Conservation (phyloP, 2,329 filamentous ascomycete genomes). For the Nigrospora osmanthi region DNA sequence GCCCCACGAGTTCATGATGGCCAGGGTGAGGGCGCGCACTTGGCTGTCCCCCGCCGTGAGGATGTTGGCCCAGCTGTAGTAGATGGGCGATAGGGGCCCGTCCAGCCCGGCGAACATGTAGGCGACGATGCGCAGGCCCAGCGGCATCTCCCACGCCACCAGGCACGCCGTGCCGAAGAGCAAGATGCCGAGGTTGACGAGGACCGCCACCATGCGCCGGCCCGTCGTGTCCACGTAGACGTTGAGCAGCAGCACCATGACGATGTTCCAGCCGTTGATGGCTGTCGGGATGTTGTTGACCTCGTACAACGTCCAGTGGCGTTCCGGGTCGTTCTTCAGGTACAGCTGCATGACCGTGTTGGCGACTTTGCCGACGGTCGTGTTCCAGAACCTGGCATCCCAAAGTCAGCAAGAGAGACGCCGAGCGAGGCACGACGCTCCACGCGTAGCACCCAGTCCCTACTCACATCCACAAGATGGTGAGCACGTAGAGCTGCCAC, state of each 20-base stretch:
- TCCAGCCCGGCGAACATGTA: slow-evolving; percentile 26
- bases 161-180: slow-evolving; percentile 22
- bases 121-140: slow-evolving; percentile 22
- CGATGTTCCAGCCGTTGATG: slow-evolving; percentile 21
- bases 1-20: slow-evolving; percentile 26
- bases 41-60: slow-evolving; percentile 23
- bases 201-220: slow-evolving; percentile 20
- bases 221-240: slow-evolving; percentile 22
- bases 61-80: slow-evolving; percentile 26
- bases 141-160: slow-evolving; percentile 20
- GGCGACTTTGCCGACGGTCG: slow-evolving; percentile 17
- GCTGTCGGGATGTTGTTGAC: slow-evolving; percentile 20
- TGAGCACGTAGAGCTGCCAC: slow-evolving; percentile 19
- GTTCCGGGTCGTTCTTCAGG: slow-evolving; percentile 16
- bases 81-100: slow-evolving; percentile 25
- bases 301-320: slow-evolving; percentile 17
- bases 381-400: slow-evolving; percentile 16
- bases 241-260: slow-evolving; percentile 15
- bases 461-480: slow-evolving; percentile 17
- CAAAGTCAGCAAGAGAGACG: too few relatives aligned
- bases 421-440: too few relatives aligned
- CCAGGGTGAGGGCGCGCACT: slow-evolving; percentile 23
- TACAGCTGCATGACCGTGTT: slow-evolving; percentile 19
- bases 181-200: slow-evolving; percentile 19
- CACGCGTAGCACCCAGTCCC: too few relatives aligned